These are phyloP conservation scores for Talaromyces pinophilus DNA, from an alignment of 2,329 filamentous ascomycete genomes.

Conservation along the genomic window DNA sequence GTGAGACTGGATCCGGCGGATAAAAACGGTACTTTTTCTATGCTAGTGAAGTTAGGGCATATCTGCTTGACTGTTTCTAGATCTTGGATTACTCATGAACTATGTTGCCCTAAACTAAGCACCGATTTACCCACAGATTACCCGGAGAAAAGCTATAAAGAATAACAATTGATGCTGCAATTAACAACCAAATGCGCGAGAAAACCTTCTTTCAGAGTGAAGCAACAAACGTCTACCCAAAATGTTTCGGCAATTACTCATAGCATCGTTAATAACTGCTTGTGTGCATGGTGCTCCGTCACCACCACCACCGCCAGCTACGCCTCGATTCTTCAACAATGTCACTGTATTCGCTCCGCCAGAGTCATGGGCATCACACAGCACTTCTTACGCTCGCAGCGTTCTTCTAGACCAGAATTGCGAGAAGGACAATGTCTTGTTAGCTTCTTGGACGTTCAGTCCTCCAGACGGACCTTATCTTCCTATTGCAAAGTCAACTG, in stretches of 20 bases:
- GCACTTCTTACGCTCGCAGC: constrained; percentile 56
- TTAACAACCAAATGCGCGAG: too few relatives aligned
- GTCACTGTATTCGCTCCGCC: constrained; percentile 48
- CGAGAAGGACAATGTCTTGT: constrained; percentile 44
- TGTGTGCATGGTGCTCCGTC: constrained; percentile 5
- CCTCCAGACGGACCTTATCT: constrained; percentile 58
- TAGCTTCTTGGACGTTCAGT: constrained; percentile 60
- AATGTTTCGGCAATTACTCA: not conserved
- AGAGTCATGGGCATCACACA: constrained; percentile 48
- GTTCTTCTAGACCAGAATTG: constrained; percentile 40
- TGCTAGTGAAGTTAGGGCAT: too few relatives aligned
- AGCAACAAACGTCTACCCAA: not conserved
- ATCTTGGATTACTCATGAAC: too few relatives aligned
- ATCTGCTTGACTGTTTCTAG: too few relatives aligned
- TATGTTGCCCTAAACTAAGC: too few relatives aligned
- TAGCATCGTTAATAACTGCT: not conserved
- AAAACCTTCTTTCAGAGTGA: too few relatives aligned
- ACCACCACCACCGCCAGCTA: not conserved
- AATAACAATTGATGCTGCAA: too few relatives aligned
- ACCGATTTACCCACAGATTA: too few relatives aligned
- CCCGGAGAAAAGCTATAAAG: too few relatives aligned
- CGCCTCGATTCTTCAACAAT: constrained; percentile 31
- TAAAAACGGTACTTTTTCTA: too few relatives aligned
- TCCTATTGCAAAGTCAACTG: constrained; percentile 53
- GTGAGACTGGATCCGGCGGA: too few relatives aligned